A percentile compares a stretch with the other conserved stretches of the same genome.
Conservation (phyloP, 768 basidiomycete genomes). For the Pleurotus platypus region DNA sequence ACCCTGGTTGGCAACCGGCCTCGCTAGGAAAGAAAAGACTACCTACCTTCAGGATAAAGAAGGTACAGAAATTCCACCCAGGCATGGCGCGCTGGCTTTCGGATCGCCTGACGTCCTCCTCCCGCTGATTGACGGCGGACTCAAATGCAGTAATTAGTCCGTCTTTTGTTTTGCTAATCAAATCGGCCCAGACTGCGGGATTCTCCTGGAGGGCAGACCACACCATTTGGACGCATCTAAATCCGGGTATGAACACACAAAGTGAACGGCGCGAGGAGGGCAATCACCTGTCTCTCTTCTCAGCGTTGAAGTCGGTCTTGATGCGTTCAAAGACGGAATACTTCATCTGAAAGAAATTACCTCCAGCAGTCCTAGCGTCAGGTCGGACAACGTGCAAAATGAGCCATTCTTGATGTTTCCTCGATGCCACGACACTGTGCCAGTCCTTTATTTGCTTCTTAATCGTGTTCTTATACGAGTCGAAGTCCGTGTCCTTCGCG, state of each 20-base stretch:
- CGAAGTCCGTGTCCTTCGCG: conserved; percentile 54
- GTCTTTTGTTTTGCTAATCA: conserved; percentile 87
- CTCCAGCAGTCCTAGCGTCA: conserved; percentile 54
- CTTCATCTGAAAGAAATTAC: conserved; percentile 81
- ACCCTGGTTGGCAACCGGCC: neutral
- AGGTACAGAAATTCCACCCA: conserved; percentile 98
- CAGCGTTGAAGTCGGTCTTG: conserved; percentile 85
- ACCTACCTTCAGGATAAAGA: conserved; percentile 88
- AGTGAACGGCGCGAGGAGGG: neutral
- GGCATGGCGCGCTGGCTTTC: conserved; percentile 90
- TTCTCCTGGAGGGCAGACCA: conserved; percentile 69
- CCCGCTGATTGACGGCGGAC: conserved; percentile 66
- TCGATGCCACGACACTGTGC: conserved; percentile 60
- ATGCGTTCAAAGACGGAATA: conserved; percentile 87
- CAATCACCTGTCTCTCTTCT: conserved; percentile 78
- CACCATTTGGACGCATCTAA: conserved; percentile 77
- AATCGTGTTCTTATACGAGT: conserved; percentile 72
- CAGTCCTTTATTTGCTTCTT: conserved; percentile 93
- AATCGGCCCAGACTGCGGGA: conserved; percentile 83
- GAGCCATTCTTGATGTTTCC: conserved; percentile 91
- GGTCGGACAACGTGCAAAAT: conserved; percentile 83
- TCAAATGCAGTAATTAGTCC: conserved; percentile 85
- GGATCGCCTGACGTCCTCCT: conserved; percentile 88
- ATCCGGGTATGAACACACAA: conserved; percentile 11
- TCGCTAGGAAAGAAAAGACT: conserved; percentile 3